Base-by-base conservation (phyloP, 2,329 filamentous ascomycete genomes). In the Hypoxylon sp. region DNA sequence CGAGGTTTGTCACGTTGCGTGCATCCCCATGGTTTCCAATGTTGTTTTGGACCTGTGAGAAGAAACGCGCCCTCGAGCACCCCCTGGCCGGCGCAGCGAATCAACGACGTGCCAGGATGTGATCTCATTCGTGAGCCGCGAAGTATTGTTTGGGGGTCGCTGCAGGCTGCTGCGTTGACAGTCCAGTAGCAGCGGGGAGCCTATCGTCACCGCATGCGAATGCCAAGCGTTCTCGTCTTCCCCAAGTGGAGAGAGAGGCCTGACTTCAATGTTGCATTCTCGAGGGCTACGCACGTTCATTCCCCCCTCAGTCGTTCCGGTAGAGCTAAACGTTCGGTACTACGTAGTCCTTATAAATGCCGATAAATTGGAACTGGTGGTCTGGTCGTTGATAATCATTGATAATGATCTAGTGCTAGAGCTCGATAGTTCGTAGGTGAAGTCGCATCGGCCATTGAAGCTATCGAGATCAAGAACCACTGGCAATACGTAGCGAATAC, bases 21-120 rank as follows among this genome's bases (percentile, higher is more conserved):
- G 65, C 68, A 57, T 67, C 51, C 53, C 50, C 44, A 53, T 36
- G 61, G 69, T 69, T 69, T 70, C 65, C 60, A 61, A 64, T 66
- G 57, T 70, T 73, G 72, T 74, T 75, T 75, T 72, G 71, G 46
- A 68, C 61, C 61, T 63, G 69, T 70, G 67, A 65, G 67, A 68
- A 72, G 72, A 74, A 71, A 74, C 73, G 72, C 74, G 74, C 60
- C 64, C 55, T 33, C 63, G 65, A 67, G 32, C n/a, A 36, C 64
- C 72, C 72, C 73, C 66, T 73, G 72, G 51, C 45, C 4, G 14
- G 14, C 49, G 51, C 54, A 49, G 68, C 73, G 69, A 74, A 74
- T 74, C 72, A 74, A 55, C 59, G 68, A 69, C 71, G 68, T 69
- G 70, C 67, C 53, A 54, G 49, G 59, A 60, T 68, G 64, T 65